Conservation (phyloP, 148 eudicot genomes). For the Fallopia convolvulus region DNA sequence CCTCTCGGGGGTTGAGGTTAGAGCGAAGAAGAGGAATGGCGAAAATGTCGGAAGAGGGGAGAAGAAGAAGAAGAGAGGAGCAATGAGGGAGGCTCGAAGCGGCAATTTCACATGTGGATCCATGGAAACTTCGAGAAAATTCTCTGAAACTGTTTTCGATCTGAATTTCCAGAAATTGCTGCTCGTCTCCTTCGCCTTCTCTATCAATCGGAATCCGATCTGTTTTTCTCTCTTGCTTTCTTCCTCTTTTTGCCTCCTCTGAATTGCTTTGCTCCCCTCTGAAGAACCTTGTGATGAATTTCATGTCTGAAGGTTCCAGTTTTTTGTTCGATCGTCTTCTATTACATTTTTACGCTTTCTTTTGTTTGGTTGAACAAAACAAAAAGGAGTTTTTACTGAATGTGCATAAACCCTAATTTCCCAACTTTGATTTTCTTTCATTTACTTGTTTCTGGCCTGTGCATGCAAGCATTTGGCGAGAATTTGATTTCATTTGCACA, state of each 20-base stretch:
- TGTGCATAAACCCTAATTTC: background rate
- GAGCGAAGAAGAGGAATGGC: background rate
- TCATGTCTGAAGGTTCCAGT: background rate
- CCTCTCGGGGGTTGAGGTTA: background rate
- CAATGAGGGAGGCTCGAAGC: background rate
- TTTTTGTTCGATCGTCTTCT: no score
- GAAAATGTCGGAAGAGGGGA: background rate
- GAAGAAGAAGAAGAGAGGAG: background rate
- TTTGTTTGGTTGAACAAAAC: no score
- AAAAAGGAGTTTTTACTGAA: no score
- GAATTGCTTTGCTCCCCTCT: background rate
- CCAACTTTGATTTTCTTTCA: background rate
- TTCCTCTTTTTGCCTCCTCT: background rate
- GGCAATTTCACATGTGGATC: background rate
- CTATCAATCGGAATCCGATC: background rate
- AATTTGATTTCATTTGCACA: no score
- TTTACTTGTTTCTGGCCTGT: background rate
- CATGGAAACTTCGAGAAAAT: no score
- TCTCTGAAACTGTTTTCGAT: no score
- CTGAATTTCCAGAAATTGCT: background rate
- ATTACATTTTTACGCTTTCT: no score
- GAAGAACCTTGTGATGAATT: background rate
- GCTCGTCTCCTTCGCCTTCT: background rate
- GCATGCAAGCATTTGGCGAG: no score
- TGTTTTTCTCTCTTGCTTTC: background rate